These are phyloP conservation scores for Ploettnerulaceae sp. DNA, from an alignment of 2,329 filamentous ascomycete genomes.

Conservation along the genomic window DNA sequence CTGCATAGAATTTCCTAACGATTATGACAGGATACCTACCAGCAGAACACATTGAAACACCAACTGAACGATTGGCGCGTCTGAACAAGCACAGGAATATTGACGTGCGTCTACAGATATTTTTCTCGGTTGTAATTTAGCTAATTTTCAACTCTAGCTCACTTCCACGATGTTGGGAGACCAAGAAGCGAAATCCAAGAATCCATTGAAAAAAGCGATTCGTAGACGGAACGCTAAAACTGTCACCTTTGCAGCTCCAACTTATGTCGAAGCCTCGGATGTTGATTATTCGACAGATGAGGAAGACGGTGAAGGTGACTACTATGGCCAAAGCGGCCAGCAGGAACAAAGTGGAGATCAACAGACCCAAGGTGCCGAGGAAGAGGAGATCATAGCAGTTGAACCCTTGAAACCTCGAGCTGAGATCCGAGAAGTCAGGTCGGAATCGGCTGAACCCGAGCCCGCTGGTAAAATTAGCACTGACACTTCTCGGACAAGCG, in stretches of 20 bases:
- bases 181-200: constrained; percentile 66
- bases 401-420: constrained; percentile 40
- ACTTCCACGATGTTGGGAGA: constrained; percentile 68
- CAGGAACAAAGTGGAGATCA: constrained; percentile 35
- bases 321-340: constrained; percentile 44
- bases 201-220: constrained; percentile 70
- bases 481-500: constrained; percentile 49
- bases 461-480: constrained; percentile 28
- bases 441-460: constrained; percentile 25
- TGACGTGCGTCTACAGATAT: constrained; percentile 58
- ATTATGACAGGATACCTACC: constrained; percentile 73
- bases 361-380: constrained; percentile 33
- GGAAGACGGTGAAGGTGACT: constrained; percentile 47
- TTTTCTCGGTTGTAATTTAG: neutral
- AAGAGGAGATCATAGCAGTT: constrained; percentile 31
- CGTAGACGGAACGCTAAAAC: constrained; percentile 65
- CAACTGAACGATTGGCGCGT: constrained; percentile 86
- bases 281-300: constrained; percentile 66
- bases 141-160: constrained; percentile 41
- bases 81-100: constrained; percentile 98
- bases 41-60: constrained; percentile 97
- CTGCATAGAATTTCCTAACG: neutral
- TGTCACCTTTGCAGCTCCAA: constrained; percentile 65
- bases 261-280: constrained; percentile 68
- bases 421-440: constrained; percentile 33